These are phyloP conservation scores for Cyclotella sp. DNA, from an alignment of 108 stramenopile species.

Conservation along the genomic window DNA sequence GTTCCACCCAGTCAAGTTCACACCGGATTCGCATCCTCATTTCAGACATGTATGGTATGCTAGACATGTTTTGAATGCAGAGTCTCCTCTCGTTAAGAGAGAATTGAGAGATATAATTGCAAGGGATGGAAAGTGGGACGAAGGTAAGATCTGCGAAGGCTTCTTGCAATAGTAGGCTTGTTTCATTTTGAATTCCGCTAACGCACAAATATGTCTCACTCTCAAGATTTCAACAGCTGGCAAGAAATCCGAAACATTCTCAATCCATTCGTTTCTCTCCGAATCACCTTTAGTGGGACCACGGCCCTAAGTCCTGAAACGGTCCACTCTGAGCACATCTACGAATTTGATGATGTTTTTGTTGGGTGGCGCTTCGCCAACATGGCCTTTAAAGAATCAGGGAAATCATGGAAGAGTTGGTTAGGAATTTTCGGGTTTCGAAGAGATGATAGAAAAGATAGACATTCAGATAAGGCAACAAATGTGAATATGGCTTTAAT, in stretches of 20 bases:
- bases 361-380: constrained; percentile 44
- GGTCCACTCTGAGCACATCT: constrained; percentile 33
- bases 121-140: constrained; percentile 29
- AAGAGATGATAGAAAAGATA: constrained; percentile 1
- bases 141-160: not conserved
- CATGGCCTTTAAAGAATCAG: constrained; percentile 28
- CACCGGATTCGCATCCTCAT: constrained; percentile 36
- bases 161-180: not conserved
- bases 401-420: not conserved
- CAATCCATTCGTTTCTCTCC: constrained; percentile 32
- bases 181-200: not conserved
- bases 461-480: constrained; percentile 3
- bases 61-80: constrained; percentile 30
- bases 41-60: constrained; percentile 38
- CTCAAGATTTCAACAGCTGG: constrained; percentile 26
- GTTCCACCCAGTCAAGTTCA: constrained; percentile 20
- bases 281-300: constrained; percentile 37
- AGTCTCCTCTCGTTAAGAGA: constrained; percentile 31
- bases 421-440: not conserved
- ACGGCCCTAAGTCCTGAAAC: constrained; percentile 26
- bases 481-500: constrained; percentile 31
- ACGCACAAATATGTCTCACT: not conserved
- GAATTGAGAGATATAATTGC: constrained; percentile 35
- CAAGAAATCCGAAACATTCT: constrained; percentile 28
- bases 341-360: constrained; percentile 34